Evolutionary conservation across 345 rosid genomes (phyloP), one percentile per base, ranked within the genome.

Genomic region (Physaria fendleri): DNA sequence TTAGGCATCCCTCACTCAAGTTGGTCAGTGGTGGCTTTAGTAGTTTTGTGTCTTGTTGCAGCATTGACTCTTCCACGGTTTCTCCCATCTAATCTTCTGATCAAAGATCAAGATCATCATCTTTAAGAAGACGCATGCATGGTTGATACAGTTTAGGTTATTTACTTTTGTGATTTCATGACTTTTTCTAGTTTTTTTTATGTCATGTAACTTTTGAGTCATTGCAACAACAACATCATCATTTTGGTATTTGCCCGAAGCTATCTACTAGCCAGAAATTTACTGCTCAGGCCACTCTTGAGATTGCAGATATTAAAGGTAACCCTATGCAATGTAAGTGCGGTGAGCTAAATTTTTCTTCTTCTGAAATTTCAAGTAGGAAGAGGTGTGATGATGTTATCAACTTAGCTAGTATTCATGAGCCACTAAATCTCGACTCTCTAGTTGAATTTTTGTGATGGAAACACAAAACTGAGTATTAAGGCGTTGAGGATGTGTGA

Each of bases 321-420:
- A 85, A 82, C 30, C 92, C 97, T 38, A 50, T 85, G 70, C 85
- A 83, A 66, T 87, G 95, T 72, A 89, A 79, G 56, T 89, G 81
- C 27, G 78, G 85, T 44, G 83, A 79, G 74, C 80, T 93, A 30
- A 78, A 76, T 71, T 69, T 89, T 73, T 64, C 73, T 33, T 46
- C 69, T 66, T 60, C 75, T 55, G 64, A 69, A 23, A 39, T 48
- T 5, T 51, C 12, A 64, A 37, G 49, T 30, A 23, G 57, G 59
- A 50, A 21, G 13, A 66, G 59, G 59, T 30, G 30, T 13, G 35
- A 56, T 20, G 79, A 69, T 28, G 32, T 69, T 24, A 69, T 34
- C 14, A 73, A 58, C 64, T 21, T 58, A 13, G 50, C 46, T 35
- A 14, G 30, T 38, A 43, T 45, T 13, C 16, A 42, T 55, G 50